Evolutionary conservation across 1,284 basidiomycete species (phyloP), one percentile per base, ranked within the genome.

Genomic region (Pascua sp.): DNA sequence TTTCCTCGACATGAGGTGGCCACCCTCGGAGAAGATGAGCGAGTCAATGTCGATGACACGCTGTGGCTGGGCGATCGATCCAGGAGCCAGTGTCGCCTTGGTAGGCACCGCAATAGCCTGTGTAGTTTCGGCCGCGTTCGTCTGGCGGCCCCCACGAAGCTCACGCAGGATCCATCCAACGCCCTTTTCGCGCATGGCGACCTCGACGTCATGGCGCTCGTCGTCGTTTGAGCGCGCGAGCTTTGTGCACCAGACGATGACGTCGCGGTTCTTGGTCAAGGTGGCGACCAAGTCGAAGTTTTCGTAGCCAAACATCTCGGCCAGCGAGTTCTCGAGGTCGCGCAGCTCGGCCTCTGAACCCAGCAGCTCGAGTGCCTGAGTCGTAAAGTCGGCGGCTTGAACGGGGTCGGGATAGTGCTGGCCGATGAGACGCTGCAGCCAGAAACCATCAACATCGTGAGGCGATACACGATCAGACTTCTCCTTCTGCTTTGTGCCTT

Each of bases 171-270:
- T 98, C 92, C 93, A 98, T 2, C 91, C 93, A 2, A 94, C 85
- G 17, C 91, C 92, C 78, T 91, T 94, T 80, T 98, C 96, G 48
- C 96, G 84, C 95, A 99, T 99, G 0, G 90, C 91, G 2, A 98
- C 96, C 78, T 98, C 93, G 41, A 98, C 84, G 69, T 98, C 93
- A 55, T 95, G 86, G 54, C 88, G 85, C 73, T 94, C 92, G 56
- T 98, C 89, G 0, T 90, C 90, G 67, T 89, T 88, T 51, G 88
- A 89, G 45, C 94, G 85, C 71, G 92, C 90, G 48, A 98, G 84
- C 76, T 94, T 94, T 44, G 96, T 98, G 73, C 94, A 98, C 96
- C 96, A 99, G 0, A 98, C 91, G 51, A 98, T 83, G 56, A 93
- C 88, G 54, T 98, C 96, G 53, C 94, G 86, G 79, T 98, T 98